Evolutionary conservation across 495 filamentous ascomycete genomes (phyloP), one percentile per base, ranked within the genome.

Genomic region (Cercophora sp.): DNA sequence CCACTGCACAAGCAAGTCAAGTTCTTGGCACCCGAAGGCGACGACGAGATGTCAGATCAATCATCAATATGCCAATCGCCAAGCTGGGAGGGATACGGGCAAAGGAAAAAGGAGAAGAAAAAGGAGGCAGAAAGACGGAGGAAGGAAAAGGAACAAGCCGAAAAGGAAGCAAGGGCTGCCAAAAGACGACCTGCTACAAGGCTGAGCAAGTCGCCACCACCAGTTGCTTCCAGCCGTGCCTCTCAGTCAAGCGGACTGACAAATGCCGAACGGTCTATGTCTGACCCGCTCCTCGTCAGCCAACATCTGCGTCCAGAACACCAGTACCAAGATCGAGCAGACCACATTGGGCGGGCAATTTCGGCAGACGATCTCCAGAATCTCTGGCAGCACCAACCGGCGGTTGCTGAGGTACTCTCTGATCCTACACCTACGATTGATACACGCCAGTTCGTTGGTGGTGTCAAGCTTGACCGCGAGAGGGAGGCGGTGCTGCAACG

Each of bases 51-150:
- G 63, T 77, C 76, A 8, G 75, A 75, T 42, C 65, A 72, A 29
- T 77, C 75, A 13, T 79, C 77, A 2, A 79, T 81, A 39, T 81
- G 78, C 48, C 77, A 79, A 43, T 81, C 78, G 3, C 78, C 78
- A 11, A 79, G 74, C 43, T 79, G 78, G 78, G 78, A 78, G 43
- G 69, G 72, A 39, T 71, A 76, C 52, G 65, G 67, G 5, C 67
- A 72, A 27, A 74, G 72, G 60, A 76, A 76, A 52, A 75, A 70
- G 46, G 71, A 78, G 32, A 77, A 76, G 62, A 74, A 73, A 56
- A 66, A 66, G 23, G 71, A 74, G 54, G 63, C 60, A n/a, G 66
- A 71, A 44, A 67, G 68, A 46, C 61, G 59, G 37, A 68, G 67
- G 54, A 76, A 69, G 47, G 65, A 72, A 46, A 73, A 70, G 52